These are phyloP conservation scores for Omphalea diandra DNA, from an alignment of 441 rosid genomes.

Conservation along the genomic window DNA sequence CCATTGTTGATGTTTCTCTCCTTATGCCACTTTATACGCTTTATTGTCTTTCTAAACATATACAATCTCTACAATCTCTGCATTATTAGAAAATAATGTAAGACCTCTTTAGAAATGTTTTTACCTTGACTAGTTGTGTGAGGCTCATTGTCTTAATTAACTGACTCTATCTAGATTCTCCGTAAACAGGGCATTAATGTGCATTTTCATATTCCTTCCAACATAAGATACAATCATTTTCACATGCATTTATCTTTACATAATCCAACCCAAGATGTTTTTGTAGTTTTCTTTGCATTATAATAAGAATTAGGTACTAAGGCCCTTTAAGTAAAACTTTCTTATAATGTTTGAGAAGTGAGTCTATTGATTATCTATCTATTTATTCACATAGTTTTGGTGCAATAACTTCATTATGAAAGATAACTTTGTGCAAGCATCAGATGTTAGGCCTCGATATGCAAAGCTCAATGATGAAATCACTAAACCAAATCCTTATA, in stretches of 20 bases:
- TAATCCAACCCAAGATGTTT: not conserved
- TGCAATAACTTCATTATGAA: not conserved
- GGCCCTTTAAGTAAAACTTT: not conserved
- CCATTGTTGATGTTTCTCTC: not conserved
- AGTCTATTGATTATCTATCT: not conserved
- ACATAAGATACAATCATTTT: not conserved
- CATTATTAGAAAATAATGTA: not conserved
- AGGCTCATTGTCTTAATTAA: too few species aligned
- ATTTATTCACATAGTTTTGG: not conserved
- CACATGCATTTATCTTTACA: not conserved
- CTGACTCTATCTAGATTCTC: not conserved
- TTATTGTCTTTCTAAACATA: not conserved
- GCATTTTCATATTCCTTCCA: not conserved
- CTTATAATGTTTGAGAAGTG: not conserved
- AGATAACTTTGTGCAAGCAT: too few species aligned
- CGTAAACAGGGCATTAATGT: not conserved
- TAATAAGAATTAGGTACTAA: not conserved
- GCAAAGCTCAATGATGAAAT: too few species aligned
- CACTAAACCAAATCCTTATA: too few species aligned
- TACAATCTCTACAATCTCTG: not conserved
- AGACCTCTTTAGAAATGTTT: not conserved
- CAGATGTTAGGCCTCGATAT: too few species aligned
- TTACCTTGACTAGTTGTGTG: not conserved
- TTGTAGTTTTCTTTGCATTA: too few species aligned
- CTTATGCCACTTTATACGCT: not conserved